Evolutionary conservation across 768 basidiomycete genomes (phyloP), one percentile per base, ranked within the genome.

Genomic region (Lentinula boryana): DNA sequence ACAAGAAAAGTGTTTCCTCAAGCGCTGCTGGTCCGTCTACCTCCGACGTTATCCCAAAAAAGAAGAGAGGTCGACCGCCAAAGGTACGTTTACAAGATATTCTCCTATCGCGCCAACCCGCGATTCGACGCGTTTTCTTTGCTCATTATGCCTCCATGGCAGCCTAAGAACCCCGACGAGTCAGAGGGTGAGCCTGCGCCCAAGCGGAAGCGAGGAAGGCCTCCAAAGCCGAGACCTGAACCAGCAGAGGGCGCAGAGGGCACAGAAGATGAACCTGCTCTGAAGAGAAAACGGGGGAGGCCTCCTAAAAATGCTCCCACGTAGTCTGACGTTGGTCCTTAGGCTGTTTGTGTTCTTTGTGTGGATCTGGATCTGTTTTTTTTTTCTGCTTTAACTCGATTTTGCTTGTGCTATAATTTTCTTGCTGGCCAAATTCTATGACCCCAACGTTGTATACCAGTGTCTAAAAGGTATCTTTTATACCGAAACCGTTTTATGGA

Each of bases 141-240:
- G 61, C 66, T 56, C 38, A 58, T 58, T 65, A 60, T 46, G 48
- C 57, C 18, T 60, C 50, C 31, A 49, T 35, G 21, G 40, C 18
- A 60, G 58, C 35, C 35, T n/a, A 60, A 52, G 38, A 40, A 50
- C 32, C 49, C 58, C n/a, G 50, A 60, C 44, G 68, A 68, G 57
- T 63, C 60, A 36, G 76, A 69, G 48, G 83, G 80, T 53, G 85
- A 84, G 63, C 78, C 77, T 44, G 75, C 77, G 50, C 73, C 80
- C 53, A 91, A 90, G 73, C 80, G 87, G 67, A 84, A 80, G 72
- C 82, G 90, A 63, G 89, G 89, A 43, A 84, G 89, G 63, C 89
- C 90, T 60, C 87, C 84, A 64, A 91, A 91, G 73, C 78, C 83
- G 59, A 86, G 81, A 71, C 78, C 79, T 57, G 69, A 68, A 54